Base-by-base conservation (phyloP, 2,329 filamentous ascomycete genomes). In the Colletotrichum noveboracense region DNA sequence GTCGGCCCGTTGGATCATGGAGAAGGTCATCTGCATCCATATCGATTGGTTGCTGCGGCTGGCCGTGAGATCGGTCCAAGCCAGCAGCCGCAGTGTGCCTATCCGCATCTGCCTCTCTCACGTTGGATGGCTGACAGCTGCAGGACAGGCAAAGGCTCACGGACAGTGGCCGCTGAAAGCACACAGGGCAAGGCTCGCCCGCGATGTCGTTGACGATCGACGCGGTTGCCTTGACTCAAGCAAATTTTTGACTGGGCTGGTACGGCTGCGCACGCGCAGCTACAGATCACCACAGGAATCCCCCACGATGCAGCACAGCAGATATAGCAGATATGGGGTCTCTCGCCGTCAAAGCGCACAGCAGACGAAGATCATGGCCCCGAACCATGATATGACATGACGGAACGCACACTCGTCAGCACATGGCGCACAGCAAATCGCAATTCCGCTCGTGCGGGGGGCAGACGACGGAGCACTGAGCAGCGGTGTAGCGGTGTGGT, bases 401-500 rank as follows among this genome's bases (percentile, higher is more conserved):
- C 67, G 67, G 67, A 70, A 70, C 24, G 24, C 43, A 21, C 24
- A 56, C n/a, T 69, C 66, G 52, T 60, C 21, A 69, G 52, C 52
- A 48, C 28, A 69, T 48, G 43, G 18, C 43, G 18, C 43, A 30
- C 24, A 61, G 55, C 67, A 64, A 56, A 70, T 62, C 34, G 30
- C 67, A 70, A 70, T 70, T 61, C 67, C 67, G 67, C 56, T 43
- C 36, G 8, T 69, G 52, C 52, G 12, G 34, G 66, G 55, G 52
- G 21, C 14, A 30, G 26, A 61, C 21, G 21, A 56, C 52, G 24
- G 24, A 61, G 58, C 18, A 61, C 28, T 26, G 30, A 64, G 60
- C 60, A 68, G 55, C 66, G 66, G 55, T 69, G 66, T 69, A 60
- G 66, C 55, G 66, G 66, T 70, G 36, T 61, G 66, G 14, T 30